Percentiles rank a stretch among this genome's conserved stretches.
Evolutionary conservation across 257 asterid genomes (phyloP).

Genomic region (Solanum pinnatisectum): DNA sequence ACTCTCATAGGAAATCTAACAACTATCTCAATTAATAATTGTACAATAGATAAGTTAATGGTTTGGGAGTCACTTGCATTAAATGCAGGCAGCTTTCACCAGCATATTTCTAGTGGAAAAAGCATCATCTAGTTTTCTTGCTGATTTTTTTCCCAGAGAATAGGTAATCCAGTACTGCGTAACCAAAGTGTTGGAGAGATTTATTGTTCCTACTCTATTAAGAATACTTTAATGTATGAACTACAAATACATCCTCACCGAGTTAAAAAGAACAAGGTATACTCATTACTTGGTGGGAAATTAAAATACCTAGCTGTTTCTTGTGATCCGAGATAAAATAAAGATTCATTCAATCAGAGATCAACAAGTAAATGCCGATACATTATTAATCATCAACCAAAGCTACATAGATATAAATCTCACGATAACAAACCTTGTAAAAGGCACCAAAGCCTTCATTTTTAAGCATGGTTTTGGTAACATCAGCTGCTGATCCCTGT

Average conservation of each 20-base stretch:
- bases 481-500: slow-evolving; percentile 80
- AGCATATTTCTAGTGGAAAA: background rate
- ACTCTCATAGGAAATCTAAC: background rate
- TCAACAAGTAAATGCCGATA: background rate
- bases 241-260: background rate
- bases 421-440: slow-evolving; percentile 56
- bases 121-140: background rate
- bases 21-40: background rate
- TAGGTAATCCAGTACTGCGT: background rate
- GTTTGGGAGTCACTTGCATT: background rate
- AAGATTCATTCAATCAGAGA: background rate
- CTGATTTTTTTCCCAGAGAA: background rate
- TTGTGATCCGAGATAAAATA: background rate
- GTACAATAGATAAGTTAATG: background rate
- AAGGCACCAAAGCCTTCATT: slow-evolving; percentile 82
- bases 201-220: background rate
- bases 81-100: background rate
- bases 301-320: background rate
- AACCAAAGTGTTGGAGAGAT: background rate
- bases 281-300: background rate
- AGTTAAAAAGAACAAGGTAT: background rate
- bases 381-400: background rate
- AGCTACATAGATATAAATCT: background rate
- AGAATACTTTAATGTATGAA: background rate
- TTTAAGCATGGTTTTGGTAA: slow-evolving; percentile 67